Conservation (phyloP, 2,329 filamentous ascomycete genomes). For the Ceratocystis huliohia region DNA sequence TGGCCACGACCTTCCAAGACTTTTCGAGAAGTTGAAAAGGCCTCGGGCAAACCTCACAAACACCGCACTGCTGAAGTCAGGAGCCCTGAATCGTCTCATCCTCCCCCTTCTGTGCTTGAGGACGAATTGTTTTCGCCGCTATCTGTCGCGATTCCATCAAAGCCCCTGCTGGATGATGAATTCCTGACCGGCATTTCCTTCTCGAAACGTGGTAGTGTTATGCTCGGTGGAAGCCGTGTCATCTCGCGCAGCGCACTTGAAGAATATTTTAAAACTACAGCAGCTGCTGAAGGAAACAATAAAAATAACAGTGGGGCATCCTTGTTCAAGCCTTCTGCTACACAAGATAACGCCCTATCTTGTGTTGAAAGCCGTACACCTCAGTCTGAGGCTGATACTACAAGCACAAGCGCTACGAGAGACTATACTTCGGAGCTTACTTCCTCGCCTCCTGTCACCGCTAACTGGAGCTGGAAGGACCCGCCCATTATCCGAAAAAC, state of each 20-base stretch:
- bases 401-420: neutral
- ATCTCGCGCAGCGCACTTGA: conserved; percentile 18
- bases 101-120: neutral
- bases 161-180: conserved; percentile 45
- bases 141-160: conserved; percentile 44
- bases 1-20: conserved; percentile 15
- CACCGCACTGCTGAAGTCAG: neutral
- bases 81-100: neutral
- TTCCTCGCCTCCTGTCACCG: neutral
- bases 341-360: neutral
- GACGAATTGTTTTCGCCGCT: conserved; percentile 36
- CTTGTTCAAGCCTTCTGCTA: neutral
- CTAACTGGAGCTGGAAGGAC: conserved; percentile 10
- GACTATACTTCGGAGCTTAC: neutral
- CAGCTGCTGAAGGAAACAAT: neutral
- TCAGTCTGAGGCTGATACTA: neutral
- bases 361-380: neutral
- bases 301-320: neutral
- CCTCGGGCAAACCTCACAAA: neutral
- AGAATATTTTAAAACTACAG: conserved; percentile 11
- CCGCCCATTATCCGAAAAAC: conserved; percentile 15
- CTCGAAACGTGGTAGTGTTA: conserved; percentile 51
- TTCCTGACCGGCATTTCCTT: conserved; percentile 45
- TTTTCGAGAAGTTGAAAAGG: conserved; percentile 21
- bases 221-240: conserved; percentile 26